These are phyloP conservation scores for Decorospora gaudefroyi DNA, from an alignment of 2,329 filamentous ascomycete species.

Conservation along the genomic window DNA sequence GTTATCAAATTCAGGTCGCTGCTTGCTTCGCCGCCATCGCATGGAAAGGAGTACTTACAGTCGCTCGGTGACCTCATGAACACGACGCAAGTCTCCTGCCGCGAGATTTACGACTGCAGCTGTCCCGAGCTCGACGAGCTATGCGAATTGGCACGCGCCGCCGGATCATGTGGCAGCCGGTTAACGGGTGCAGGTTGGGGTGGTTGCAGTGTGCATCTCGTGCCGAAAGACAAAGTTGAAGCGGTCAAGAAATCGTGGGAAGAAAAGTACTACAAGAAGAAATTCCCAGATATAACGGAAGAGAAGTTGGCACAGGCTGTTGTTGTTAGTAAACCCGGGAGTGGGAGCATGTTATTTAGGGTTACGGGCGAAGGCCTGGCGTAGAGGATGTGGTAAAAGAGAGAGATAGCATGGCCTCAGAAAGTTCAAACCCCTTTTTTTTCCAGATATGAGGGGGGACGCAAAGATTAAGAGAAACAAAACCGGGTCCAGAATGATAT, in stretches of 20 bases:
- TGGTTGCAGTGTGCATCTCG: slow-evolving; percentile 91
- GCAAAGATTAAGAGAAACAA: too few species aligned
- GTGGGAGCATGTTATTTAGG: slow-evolving; percentile 59
- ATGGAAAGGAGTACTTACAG: slow-evolving; percentile 67
- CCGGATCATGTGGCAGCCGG: slow-evolving; percentile 81
- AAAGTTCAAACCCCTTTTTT: too few species aligned
- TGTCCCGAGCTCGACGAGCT: slow-evolving; percentile 91
- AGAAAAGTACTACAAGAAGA: slow-evolving; percentile 78
- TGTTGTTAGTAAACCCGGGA: slow-evolving; percentile 85
- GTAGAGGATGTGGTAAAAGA: slow-evolving; percentile 14
- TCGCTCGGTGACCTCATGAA: slow-evolving; percentile 84
- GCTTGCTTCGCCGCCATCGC: slow-evolving; percentile 56
- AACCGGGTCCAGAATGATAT: too few species aligned
- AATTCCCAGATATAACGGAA: slow-evolving; percentile 66
- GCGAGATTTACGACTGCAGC: slow-evolving; percentile 87
- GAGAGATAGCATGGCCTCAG: too few species aligned
- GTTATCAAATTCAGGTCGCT: slow-evolving; percentile 82
- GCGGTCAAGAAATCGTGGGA: slow-evolving; percentile 77
- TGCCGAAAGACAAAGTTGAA: slow-evolving; percentile 80
- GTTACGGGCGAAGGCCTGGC: slow-evolving; percentile 39
- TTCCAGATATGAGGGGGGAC: not conserved
- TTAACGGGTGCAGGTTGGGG: slow-evolving; percentile 96
- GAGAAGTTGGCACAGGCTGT: slow-evolving; percentile 80
- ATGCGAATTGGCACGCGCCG: slow-evolving; percentile 74
- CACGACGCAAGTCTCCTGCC: slow-evolving; percentile 83